Evolutionary conservation across 306 rosid genomes (phyloP), one percentile per base, ranked within the genome.

Genomic region (Aeschynomene evenia): DNA sequence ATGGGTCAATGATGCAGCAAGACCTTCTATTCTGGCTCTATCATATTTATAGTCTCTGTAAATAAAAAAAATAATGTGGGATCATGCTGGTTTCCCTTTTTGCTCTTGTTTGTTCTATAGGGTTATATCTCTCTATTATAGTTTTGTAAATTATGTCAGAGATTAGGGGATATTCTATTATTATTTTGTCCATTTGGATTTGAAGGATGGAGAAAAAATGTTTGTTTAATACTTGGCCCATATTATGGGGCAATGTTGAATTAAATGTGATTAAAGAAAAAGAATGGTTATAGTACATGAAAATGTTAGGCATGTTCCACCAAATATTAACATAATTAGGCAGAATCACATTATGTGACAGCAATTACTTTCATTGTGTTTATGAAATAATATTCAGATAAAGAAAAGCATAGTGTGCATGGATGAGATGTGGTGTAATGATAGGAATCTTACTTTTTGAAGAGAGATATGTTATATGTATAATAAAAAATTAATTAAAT

Each of bases 1-100:
- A 16, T 60, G 58, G 43, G 37, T 39, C 80, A 48, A 51, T 37
- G 0, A 48, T n/a, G 9, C 10, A 6, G 26, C 29, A 26, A 23
- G 5, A 23, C 43, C 9, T 6, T 31, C 24, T n/a, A 45, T 48
- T n/a, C 8, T 40, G 28, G 39, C 33, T 50, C 42, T 73, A 58
- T 78, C 36, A 5, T 67, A 40, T 55, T 8, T 67, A 40, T 54
- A 11, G 49, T 57, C 60, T 24, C n/a, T 68, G 73, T 77, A 39
- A 52, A 63, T 68, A 68, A 58, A 77, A 49, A 68, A 58, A 77
- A 49, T 48, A 68, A 29, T 19, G 34, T 28, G 46, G 65, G 37
- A 31, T n/a, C n/a, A n/a, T 68, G 68, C 34, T 49, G n/a, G n/a
- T 37, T 36, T 61, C 19, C 6, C 36, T 37, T n/a, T 3, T 23